phyloP scores from a whole-genome alignment of 225 moss, liverwort and hornwort species.

The Neckera pumila region DNA sequence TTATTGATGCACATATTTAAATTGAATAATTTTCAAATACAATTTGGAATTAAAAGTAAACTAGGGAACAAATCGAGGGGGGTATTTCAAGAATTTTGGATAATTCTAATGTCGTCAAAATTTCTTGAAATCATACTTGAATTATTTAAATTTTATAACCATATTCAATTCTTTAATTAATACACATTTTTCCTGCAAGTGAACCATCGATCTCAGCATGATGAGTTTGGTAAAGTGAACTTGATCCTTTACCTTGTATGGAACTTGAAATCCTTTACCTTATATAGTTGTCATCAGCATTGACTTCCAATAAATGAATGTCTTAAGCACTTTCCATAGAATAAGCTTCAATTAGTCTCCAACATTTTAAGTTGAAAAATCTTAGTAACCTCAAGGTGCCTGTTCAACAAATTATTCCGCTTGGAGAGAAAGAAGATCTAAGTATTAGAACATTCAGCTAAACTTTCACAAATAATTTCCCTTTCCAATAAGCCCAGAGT shows the following conservation, averaged over 20 bases:
- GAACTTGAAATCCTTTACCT: fast-evolving
- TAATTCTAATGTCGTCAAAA: not conserved
- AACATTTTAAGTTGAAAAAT: not conserved
- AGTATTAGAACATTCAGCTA: not conserved
- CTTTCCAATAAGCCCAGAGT: not conserved
- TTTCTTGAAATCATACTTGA: no score
- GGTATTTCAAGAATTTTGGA: not conserved
- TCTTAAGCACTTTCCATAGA: not conserved
- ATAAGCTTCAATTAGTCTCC: not conserved
- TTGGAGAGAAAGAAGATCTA: not conserved
- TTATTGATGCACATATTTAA: not conserved
- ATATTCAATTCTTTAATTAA: not conserved
- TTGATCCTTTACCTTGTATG: fast-evolving
- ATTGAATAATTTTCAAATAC: not conserved
- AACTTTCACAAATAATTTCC: not conserved
- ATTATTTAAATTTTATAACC: not conserved
- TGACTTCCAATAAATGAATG: not conserved
- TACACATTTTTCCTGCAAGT: not conserved
- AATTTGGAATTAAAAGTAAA: not conserved
- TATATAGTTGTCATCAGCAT: fast-evolving
- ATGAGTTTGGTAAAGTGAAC: not conserved
- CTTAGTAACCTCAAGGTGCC: not conserved
- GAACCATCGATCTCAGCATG: not conserved
- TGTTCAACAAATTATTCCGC: not conserved
- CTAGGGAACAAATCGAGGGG: not conserved